Conservation (phyloP, 306 rosid species). For the Ammopiptanthus mongolicus region DNA sequence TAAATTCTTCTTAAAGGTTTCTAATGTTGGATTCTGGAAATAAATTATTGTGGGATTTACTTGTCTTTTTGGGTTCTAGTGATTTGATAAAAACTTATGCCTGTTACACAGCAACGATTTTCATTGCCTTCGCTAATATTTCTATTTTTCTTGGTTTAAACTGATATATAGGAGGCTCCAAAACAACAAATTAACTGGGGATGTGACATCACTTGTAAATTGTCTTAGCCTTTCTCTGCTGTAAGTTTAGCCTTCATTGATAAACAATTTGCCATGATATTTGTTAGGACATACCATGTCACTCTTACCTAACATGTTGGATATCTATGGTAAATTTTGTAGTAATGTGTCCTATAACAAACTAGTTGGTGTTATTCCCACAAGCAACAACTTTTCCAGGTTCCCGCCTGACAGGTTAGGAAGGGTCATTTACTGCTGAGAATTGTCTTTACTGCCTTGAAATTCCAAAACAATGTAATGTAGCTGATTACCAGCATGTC, state of each 20-base stretch:
- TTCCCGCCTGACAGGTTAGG: conserved; percentile 81
- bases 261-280: background rate
- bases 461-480: background rate
- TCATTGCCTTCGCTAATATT: background rate
- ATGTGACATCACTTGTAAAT: conserved; percentile 53
- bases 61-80: background rate
- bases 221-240: conserved; percentile 74
- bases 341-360: conserved; percentile 90
- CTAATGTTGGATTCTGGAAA: background rate
- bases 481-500: background rate
- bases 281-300: background rate
- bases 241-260: conserved; percentile 40
- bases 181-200: conserved; percentile 79
- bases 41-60: background rate
- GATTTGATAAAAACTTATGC: no score
- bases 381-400: conserved; percentile 82
- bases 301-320: background rate
- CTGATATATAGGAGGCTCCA: conserved; percentile 68
- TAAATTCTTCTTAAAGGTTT: background rate
- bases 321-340: conserved; percentile 19
- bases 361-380: conserved; percentile 81
- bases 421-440: conserved; percentile 1
- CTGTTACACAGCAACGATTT: background rate
- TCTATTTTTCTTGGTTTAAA: background rate
- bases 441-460: background rate